phyloP scores from a whole-genome alignment of 2,329 filamentous ascomycete genomes.

The Neonectria coccinea region DNA sequence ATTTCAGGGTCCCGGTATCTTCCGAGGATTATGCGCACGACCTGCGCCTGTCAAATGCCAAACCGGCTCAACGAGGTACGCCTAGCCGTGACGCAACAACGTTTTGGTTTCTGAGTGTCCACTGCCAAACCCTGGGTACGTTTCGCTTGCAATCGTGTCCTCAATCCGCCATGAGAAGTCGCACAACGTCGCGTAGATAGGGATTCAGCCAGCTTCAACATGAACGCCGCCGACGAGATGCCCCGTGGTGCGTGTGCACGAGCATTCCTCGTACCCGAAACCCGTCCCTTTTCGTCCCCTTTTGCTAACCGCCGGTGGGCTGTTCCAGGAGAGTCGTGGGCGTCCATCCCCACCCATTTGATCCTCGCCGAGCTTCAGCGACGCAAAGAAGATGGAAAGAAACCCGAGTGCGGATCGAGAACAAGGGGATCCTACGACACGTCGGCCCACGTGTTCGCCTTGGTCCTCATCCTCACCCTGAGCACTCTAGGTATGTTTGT shows the following conservation, averaged over 20 bases:
- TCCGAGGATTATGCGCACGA: conserved; percentile 46
- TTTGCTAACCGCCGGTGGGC: conserved; percentile 36
- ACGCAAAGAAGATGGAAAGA: conserved; percentile 57
- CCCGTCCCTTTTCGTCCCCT: conserved; percentile 12
- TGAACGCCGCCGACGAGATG: conserved; percentile 35
- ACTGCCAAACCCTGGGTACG: conserved; percentile 3
- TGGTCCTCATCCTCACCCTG: conserved; percentile 73
- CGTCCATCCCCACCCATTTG: conserved; percentile 63
- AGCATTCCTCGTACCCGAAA: not conserved
- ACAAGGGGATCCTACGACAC: conserved; percentile 72
- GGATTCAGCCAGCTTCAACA: conserved; percentile 29
- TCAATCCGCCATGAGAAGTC: conserved; percentile 41
- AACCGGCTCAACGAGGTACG: conserved; percentile 37
- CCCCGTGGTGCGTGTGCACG: conserved; percentile 36
- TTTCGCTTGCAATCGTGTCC: conserved; percentile 38
- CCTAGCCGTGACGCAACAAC: conserved; percentile 42
- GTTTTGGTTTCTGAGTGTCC: conserved; percentile 19
- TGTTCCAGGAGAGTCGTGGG: conserved; percentile 53
- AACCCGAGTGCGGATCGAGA: conserved; percentile 65
- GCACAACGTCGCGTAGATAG: conserved; percentile 36
- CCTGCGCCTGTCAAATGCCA: conserved; percentile 22
- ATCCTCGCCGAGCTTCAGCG: conserved; percentile 65
- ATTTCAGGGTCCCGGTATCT: conserved; percentile 33
- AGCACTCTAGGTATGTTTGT: conserved; percentile 65
- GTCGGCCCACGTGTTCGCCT: conserved; percentile 73